Percentiles rank a stretch among this genome's conserved stretches.
Evolutionary conservation across 2,329 filamentous ascomycete species (phyloP).

Genomic region (Trichoderma hamatum): DNA sequence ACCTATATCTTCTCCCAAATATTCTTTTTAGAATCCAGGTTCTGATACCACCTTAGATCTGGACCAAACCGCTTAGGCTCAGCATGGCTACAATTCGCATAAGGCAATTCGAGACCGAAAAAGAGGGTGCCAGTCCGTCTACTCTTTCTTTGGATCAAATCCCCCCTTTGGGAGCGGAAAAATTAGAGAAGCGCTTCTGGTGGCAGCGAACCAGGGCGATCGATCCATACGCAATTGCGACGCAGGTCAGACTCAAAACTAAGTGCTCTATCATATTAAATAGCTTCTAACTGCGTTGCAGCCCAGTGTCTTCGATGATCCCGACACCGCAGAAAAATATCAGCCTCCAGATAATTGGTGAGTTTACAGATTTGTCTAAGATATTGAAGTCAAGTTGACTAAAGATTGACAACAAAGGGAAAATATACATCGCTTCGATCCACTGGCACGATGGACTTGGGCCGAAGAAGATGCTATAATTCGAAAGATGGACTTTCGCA

Average conservation of each 20-base stretch:
- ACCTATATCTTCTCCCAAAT: neutral
- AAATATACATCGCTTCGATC: constrained; percentile 61
- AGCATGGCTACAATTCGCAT: neutral
- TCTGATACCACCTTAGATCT: neutral
- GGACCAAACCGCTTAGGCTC: neutral
- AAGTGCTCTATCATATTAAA: neutral
- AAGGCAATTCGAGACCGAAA: neutral
- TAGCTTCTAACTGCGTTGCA: neutral
- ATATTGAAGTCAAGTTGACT: neutral
- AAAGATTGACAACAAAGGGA: constrained; percentile 47
- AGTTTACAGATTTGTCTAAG: neutral
- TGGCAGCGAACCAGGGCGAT: neutral
- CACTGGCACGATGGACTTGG: constrained; percentile 56
- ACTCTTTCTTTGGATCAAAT: neutral
- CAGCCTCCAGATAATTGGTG: constrained; percentile 36
- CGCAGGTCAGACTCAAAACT: neutral
- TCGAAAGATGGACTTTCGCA: constrained; percentile 46
- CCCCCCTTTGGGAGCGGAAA: neutral
- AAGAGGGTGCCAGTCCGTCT: neutral
- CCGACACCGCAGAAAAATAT: constrained; percentile 41
- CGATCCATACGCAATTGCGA: neutral
- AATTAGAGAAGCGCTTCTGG: constrained; percentile 1
- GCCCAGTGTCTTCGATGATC: constrained; percentile 43
- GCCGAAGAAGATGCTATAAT: constrained; percentile 60
- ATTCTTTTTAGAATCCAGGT: neutral